Conservation (phyloP, 2,329 filamentous ascomycete genomes). For the Trichophyton mentagrophytes region DNA sequence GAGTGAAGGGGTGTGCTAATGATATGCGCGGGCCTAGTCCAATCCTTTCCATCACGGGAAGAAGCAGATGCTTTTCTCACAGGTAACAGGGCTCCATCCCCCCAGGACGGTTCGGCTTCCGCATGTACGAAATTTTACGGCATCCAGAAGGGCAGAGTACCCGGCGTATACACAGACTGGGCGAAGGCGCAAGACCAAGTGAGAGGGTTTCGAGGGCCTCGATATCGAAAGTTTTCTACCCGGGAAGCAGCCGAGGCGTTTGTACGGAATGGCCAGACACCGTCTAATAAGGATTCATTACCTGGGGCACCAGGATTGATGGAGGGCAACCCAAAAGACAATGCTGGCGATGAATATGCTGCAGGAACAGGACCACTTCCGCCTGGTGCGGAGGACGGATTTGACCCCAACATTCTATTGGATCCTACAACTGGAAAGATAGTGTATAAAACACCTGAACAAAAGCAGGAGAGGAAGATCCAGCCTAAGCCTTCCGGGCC, state of each 20-base stretch:
- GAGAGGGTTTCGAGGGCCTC: conserved; percentile 54
- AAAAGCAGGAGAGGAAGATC: conserved; percentile 37
- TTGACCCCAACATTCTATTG: conserved; percentile 46
- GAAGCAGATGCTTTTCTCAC: conserved; percentile 70
- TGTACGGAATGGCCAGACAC: conserved; percentile 34
- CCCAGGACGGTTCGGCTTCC: conserved; percentile 24
- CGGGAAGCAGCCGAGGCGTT: conserved; percentile 65
- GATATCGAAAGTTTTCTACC: conserved; percentile 56
- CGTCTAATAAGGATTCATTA: background rate
- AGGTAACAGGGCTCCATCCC: conserved; percentile 40
- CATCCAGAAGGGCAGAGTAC: conserved; percentile 44
- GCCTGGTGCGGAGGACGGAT: conserved; percentile 46
- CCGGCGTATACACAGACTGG: conserved; percentile 56
- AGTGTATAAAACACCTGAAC: conserved; percentile 42
- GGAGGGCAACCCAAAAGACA: conserved; percentile 30
- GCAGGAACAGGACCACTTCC: conserved; percentile 46
- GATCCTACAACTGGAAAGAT: conserved; percentile 42
- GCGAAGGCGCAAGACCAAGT: conserved; percentile 59
- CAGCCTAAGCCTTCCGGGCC: conserved; percentile 27
- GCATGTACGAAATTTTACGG: conserved; percentile 44
- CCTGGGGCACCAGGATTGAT: conserved; percentile 27
- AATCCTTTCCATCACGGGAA: conserved; percentile 58
- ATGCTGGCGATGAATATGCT: conserved; percentile 33
- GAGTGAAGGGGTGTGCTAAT: background rate
- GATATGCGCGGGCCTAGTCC: conserved; percentile 43